Evolutionary conservation across 2,329 filamentous ascomycete genomes (phyloP), one percentile per base, ranked within the genome.

Genomic region (Talaromyces rugulosus): DNA sequence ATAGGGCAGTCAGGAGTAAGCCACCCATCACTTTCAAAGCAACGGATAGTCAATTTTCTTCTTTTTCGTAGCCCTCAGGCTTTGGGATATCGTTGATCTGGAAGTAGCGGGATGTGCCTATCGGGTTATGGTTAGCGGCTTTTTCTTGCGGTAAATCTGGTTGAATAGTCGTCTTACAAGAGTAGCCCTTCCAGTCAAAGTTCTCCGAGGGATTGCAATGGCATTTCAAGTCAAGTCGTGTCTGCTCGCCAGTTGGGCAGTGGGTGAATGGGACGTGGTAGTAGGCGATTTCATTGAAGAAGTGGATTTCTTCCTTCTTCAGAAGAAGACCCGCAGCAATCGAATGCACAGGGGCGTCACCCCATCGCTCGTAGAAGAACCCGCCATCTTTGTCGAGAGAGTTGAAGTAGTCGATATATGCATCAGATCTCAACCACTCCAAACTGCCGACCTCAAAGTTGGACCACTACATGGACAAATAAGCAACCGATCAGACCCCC

Each of bases 141-240:
- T 3, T 18, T 14, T 30, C 23, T 31, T 18, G n/a, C 23, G 30
- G n/a, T 1, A 59, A 30, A 11, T 16, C 23, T 28, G 40, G 5
- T 47, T 30, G 23, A 18, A 23, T 27, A 64, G 1, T 23, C 23
- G 23, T 82, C 91, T 82, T 86, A 96, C 93, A 98, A 75, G 92
- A 96, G 76, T 97, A 98, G 58, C 91, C 90, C 78, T 96, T 97
- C 96, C 96, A 99, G 79, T 99, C 95, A 82, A 99, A 99, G 82
- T 99, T 99, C 63, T 98, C 91, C 72, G 89, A 88, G 7, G 95
- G 94, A 73, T 99, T 92, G 80, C 95, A 99, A 77, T 93, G 89
- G 78, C 95, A 99, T 75, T 91, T 93, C 68, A 94, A 86, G 67
- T 96, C 89, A 60, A 93, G 77, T 66, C 93, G 87, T 59, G 85